Evolutionary conservation across 768 basidiomycete species (phyloP).

Genomic region (Mycena rosella): DNA sequence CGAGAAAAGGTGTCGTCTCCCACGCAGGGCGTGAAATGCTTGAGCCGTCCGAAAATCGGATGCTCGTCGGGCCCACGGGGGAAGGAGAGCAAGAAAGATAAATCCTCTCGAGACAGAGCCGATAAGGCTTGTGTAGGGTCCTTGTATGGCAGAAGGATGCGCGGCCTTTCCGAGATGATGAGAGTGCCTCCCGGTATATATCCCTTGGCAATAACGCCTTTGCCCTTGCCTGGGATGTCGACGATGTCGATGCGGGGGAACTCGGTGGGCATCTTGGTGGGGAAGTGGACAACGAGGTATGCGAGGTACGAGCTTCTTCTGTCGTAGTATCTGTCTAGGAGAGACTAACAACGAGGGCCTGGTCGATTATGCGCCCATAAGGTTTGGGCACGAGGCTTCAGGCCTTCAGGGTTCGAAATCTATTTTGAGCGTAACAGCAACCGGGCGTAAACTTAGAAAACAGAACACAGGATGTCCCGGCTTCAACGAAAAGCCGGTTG

Average conservation of each 20-base stretch:
- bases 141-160: slow-evolving; percentile 3
- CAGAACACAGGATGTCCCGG: too few species aligned
- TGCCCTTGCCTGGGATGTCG: slow-evolving; percentile 28
- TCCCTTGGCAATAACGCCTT: slow-evolving; percentile 21
- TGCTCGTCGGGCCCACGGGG: not conserved
- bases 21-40: slow-evolving; percentile 19
- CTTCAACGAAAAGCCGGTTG: too few species aligned
- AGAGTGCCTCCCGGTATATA: slow-evolving; percentile 9
- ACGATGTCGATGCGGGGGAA: slow-evolving; percentile 18
- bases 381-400: too few species aligned
- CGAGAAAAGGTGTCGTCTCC: not conserved
- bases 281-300: too few species aligned
- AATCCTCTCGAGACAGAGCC: not conserved
- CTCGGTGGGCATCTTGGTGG: too few species aligned
- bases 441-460: too few species aligned
- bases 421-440: too few species aligned
- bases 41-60: not conserved
- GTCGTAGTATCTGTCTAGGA: too few species aligned
- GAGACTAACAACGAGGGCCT: too few species aligned
- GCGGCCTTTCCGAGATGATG: slow-evolving; percentile 26
- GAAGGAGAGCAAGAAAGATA: slow-evolving; percentile 11
- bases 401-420: too few species aligned
- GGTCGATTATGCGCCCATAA: too few species aligned
- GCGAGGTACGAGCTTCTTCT: too few species aligned
- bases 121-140: not conserved